phyloP scores from a whole-genome alignment of 305 asterid species.

The Nicotiana rustica region DNA sequence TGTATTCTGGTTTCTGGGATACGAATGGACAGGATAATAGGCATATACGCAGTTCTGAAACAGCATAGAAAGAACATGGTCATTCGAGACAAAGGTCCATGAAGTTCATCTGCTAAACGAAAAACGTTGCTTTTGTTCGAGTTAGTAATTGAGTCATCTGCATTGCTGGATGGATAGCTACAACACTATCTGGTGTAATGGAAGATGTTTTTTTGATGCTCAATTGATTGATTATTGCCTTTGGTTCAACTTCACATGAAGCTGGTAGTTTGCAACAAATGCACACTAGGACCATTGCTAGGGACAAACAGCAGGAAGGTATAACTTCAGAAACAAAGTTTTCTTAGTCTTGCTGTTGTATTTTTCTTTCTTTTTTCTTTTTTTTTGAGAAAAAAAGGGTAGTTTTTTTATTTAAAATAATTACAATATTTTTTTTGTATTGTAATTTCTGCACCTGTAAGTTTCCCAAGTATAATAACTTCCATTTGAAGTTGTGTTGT shows the following conservation, averaged over 20 bases:
- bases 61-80: slow-evolving; percentile 20
- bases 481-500: neutral
- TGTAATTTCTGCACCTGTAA: neutral
- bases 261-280: slow-evolving; percentile 7
- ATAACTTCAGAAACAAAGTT: neutral
- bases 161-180: slow-evolving; percentile 18
- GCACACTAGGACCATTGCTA: slow-evolving; percentile 5
- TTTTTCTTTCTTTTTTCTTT: neutral
- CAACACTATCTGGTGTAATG: neutral
- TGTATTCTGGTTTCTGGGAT: slow-evolving; percentile 40
- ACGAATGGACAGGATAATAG: slow-evolving; percentile 36
- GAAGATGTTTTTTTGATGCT: neutral
- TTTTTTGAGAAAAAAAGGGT: neutral
- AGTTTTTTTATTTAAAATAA: slow-evolving; percentile 8
- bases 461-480: slow-evolving; percentile 11
- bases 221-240: neutral
- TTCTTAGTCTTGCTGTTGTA: neutral
- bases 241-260: neutral
- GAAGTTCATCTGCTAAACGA: neutral
- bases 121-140: neutral
- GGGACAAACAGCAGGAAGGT: neutral
- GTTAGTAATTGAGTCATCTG: neutral
- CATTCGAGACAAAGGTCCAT: neutral
- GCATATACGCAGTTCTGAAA: slow-evolving; percentile 35
- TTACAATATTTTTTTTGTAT: neutral